Percentiles rank a stretch among this genome's conserved stretches.
These are phyloP conservation scores for Mesembryanthemum crystallinum DNA, from an alignment of 148 eudicot species.

Conservation along the genomic window DNA sequence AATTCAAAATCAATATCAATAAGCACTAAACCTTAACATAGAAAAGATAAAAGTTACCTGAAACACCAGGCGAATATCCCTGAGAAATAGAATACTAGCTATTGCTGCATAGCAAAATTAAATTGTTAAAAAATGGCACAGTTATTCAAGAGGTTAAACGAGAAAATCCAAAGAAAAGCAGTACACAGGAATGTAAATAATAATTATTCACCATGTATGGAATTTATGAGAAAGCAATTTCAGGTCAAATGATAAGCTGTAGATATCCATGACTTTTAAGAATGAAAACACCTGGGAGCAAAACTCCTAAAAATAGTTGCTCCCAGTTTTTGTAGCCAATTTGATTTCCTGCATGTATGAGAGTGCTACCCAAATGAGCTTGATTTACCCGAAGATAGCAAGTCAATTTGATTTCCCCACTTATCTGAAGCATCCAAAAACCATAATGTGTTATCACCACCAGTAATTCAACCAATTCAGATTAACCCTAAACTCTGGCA, in stretches of 20 bases:
- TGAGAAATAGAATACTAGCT: conserved; percentile 63
- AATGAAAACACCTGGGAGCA: background rate
- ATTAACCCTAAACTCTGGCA: background rate
- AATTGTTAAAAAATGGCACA: background rate
- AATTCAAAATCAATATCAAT: background rate
- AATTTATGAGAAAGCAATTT: background rate
- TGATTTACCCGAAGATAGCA: background rate
- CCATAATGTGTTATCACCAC: background rate
- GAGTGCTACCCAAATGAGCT: background rate
- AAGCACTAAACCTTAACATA: background rate
- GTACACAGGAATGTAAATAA: background rate
- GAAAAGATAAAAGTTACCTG: conserved; percentile 41
- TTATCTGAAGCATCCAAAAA: background rate
- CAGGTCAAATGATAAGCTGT: conserved; percentile 1
- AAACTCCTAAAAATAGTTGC: background rate
- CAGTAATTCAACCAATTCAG: background rate
- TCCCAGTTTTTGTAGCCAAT: background rate
- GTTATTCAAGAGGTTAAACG: background rate
- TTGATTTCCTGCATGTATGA: background rate
- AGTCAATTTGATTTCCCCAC: background rate
- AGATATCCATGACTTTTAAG: background rate
- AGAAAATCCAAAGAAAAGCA: background rate
- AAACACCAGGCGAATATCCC: conserved; percentile 49
- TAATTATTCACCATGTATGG: background rate
- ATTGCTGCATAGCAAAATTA: conserved; percentile 57